Base-by-base conservation (phyloP, 768 basidiomycete species). In the Lentinula sp. region DNA sequence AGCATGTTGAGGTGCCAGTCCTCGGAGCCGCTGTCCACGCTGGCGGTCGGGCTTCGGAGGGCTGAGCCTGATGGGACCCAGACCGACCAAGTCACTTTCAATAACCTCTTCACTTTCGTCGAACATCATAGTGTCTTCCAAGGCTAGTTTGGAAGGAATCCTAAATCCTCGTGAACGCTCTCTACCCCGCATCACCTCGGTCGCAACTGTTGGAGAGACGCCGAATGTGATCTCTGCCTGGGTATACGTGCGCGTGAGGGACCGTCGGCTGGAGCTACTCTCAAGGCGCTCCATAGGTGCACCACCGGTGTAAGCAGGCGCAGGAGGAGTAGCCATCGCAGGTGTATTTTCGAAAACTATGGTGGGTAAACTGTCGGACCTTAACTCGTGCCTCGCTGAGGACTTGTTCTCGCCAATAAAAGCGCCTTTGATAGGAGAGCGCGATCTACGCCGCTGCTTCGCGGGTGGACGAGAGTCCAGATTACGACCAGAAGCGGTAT, bases 241-340 rank as follows among this genome's bases (percentile, higher is more conserved):
- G 32, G 55, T 8, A 41, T 56, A 56, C 18, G 55, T 56, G n/a
- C 55, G 55, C 13, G 55, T 42, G 1, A 56, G 23, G 32, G 50
- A 51, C n/a, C 41, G n/a, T 56, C 55, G 55, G 16, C n/a, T 12
- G 8, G 55, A 43, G 20, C 13, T 43, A 43, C 18, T 41, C n/a
- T 56, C 46, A n/a, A 48, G 39, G 12, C 55, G 55, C 43, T 56
- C 55, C 37, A 56, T 56, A 8, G 55, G 55, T 56, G 41, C 55
- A 15, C 55, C 55, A 56, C 8, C 55, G 1, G 55, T 28, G 55
- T 56, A 56, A 42, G 41, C 20, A 42, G 55, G 55, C n/a, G 39
- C n/a, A 5, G 51, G 51, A 42, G 55, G 55, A 41, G 39, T 16
- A 5, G 51, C 2, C 32, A 36, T 37, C 15, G 9, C 35, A 41